These are phyloP conservation scores for Flaveria floridana DNA, from an alignment of 140 eudicot genomes.

Conservation along the genomic window DNA sequence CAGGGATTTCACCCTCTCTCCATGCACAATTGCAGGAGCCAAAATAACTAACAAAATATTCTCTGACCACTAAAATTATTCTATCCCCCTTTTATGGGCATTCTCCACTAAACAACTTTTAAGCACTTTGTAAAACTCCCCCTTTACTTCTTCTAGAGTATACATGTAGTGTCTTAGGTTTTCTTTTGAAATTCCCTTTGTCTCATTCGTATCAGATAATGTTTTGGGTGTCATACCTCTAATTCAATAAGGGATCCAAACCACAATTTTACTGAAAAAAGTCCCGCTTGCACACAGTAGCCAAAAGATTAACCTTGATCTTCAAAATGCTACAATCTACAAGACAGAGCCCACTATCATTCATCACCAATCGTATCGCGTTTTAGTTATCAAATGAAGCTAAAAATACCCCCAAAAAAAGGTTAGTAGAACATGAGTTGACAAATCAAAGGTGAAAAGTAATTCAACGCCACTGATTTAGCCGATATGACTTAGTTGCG, in stretches of 20 bases:
- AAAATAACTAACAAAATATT: no score
- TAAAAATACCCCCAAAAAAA: not conserved
- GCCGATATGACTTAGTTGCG: conserved; percentile 20
- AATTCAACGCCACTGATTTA: conserved; percentile 14
- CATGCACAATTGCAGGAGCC: no score
- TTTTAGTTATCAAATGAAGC: not conserved
- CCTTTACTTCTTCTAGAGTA: no score
- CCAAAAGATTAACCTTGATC: conserved; percentile 3
- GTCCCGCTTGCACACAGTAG: conserved; percentile 1
- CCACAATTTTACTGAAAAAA: not conserved
- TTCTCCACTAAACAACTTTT: no score
- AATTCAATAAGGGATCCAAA: not conserved
- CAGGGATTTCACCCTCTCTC: no score
- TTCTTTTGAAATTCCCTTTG: no score
- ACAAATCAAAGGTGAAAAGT: not conserved
- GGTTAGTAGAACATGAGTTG: conserved; percentile 16
- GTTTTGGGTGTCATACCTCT: not conserved
- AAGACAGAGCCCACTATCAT: not conserved
- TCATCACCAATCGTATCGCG: conserved; percentile 9
- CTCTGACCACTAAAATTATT: no score
- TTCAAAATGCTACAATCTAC: conserved; percentile 2
- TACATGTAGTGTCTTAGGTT: no score
- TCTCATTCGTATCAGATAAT: no score
- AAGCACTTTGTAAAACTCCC: no score
- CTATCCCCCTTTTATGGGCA: no score